Conservation (phyloP, 441 rosid genomes). For the Pelargonium citronellum region DNA sequence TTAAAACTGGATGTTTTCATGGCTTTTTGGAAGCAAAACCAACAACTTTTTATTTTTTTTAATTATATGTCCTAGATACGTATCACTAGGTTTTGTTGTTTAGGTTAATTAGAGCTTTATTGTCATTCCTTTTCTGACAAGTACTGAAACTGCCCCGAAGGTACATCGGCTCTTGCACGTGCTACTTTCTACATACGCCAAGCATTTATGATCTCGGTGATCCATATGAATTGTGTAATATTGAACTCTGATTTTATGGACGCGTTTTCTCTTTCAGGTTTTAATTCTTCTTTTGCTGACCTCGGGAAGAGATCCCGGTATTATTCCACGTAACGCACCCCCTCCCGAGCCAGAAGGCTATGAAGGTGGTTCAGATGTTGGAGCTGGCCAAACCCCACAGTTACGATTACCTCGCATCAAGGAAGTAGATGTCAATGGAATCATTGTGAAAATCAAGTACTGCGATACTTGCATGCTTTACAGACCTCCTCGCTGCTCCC, state of each 20-base stretch:
- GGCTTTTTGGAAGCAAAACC: no score
- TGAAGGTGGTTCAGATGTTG: slow-evolving; percentile 50
- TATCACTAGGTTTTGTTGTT: no score
- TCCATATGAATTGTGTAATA: background rate
- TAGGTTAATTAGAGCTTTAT: no score
- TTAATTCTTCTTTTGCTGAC: slow-evolving; percentile 69
- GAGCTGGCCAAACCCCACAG: slow-evolving; percentile 59
- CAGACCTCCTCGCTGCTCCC: slow-evolving; percentile 91
- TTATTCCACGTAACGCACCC: slow-evolving; percentile 67
- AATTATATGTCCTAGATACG: no score
- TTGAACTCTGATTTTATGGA: background rate
- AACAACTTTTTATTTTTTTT: no score
- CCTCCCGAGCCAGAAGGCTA: slow-evolving; percentile 80
- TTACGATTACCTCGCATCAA: slow-evolving; percentile 65
- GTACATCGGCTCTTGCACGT: background rate
- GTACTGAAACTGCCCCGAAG: no score
- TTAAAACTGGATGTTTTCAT: no score
- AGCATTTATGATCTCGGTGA: slow-evolving; percentile 1
- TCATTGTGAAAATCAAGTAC: slow-evolving; percentile 70
- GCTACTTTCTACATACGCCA: background rate
- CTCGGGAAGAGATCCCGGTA: slow-evolving; percentile 96
- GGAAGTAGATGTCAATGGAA: slow-evolving; percentile 78
- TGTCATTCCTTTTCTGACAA: no score
- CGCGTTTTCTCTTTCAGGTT: slow-evolving; percentile 46
- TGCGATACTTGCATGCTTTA: slow-evolving; percentile 94